Evolutionary conservation across 2,329 filamentous ascomycete species (phyloP).

Genomic region (Thelonectria discophora): DNA sequence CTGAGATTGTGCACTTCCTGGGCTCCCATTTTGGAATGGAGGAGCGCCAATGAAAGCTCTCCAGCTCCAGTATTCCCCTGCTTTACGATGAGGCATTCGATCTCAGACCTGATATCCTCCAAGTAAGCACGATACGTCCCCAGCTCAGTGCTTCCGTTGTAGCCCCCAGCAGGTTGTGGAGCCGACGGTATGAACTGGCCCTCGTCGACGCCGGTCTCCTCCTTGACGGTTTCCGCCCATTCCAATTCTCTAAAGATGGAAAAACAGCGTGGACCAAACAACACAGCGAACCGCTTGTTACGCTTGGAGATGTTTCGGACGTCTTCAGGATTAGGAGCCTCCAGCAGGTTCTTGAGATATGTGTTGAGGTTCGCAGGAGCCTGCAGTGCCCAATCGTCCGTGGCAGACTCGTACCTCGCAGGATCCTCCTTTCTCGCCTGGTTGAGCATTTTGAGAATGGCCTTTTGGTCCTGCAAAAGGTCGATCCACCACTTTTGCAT

Average conservation of each 20-base stretch:
- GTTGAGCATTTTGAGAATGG: slow-evolving; percentile 53
- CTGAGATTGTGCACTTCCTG: slow-evolving; percentile 42
- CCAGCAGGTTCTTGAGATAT: slow-evolving; percentile 61
- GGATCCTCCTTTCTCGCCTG: slow-evolving; percentile 56
- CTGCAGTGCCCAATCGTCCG: slow-evolving; percentile 52
- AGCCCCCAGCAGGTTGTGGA: slow-evolving; percentile 46
- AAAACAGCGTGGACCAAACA: slow-evolving; percentile 62
- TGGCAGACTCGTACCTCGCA: slow-evolving; percentile 55
- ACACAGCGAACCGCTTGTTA: slow-evolving; percentile 64
- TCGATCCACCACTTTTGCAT: slow-evolving; percentile 54
- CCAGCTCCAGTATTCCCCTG: slow-evolving; percentile 43
- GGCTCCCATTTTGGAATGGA: slow-evolving; percentile 47
- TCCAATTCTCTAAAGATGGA: slow-evolving; percentile 59
- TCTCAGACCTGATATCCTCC: slow-evolving; percentile 59
- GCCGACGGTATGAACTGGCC: slow-evolving; percentile 48
- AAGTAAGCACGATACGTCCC: slow-evolving; percentile 57
- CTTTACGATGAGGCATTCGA: slow-evolving; percentile 55
- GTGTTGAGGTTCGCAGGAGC: slow-evolving; percentile 58
- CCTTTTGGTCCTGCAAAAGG: slow-evolving; percentile 55
- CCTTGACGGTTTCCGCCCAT: slow-evolving; percentile 54
- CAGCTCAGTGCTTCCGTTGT: slow-evolving; percentile 48
- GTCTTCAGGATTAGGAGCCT: slow-evolving; percentile 47
- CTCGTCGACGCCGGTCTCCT: slow-evolving; percentile 52
- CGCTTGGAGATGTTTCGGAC: slow-evolving; percentile 61
- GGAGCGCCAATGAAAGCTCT: slow-evolving; percentile 46